Conservation (phyloP, 257 asterid genomes). For the Solanum ossicruentum region DNA sequence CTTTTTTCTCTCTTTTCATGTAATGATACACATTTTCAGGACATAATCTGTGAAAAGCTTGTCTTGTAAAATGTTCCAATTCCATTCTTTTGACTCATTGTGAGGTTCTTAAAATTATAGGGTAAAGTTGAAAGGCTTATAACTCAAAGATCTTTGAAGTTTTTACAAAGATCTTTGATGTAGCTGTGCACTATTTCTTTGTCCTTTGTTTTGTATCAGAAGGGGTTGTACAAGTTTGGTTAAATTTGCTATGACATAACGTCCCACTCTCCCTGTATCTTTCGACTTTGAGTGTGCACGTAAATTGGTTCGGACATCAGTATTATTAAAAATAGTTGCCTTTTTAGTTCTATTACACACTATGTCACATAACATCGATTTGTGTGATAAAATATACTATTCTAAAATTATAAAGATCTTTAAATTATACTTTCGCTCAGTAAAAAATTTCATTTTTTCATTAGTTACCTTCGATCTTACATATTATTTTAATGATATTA, state of each 20-base stretch:
- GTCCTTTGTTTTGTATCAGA: not conserved
- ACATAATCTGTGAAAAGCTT: not conserved
- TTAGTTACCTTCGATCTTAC: too few relatives aligned
- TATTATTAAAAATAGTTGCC: not conserved
- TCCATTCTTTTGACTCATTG: not conserved
- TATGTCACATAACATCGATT: too few relatives aligned
- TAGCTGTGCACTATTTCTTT: not conserved
- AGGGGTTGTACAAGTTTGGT: not conserved
- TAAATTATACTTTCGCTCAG: too few relatives aligned
- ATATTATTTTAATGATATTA: too few relatives aligned
- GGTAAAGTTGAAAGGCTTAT: not conserved
- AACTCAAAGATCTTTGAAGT: not conserved
- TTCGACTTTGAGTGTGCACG: not conserved
- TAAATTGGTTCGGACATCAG: not conserved
- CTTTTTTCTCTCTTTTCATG: not conserved
- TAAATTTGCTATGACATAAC: not conserved
- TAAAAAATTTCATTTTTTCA: too few relatives aligned
- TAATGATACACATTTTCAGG: not conserved
- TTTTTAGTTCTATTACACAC: not conserved
- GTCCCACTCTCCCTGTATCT: not conserved
- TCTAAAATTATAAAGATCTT: too few relatives aligned
- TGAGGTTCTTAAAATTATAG: not conserved
- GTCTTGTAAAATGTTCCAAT: not conserved
- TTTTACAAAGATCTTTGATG: not conserved
- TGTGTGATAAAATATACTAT: too few relatives aligned